Conservation (phyloP, 352 stramenopile genomes). For the Phytophthora pinifolia region DNA sequence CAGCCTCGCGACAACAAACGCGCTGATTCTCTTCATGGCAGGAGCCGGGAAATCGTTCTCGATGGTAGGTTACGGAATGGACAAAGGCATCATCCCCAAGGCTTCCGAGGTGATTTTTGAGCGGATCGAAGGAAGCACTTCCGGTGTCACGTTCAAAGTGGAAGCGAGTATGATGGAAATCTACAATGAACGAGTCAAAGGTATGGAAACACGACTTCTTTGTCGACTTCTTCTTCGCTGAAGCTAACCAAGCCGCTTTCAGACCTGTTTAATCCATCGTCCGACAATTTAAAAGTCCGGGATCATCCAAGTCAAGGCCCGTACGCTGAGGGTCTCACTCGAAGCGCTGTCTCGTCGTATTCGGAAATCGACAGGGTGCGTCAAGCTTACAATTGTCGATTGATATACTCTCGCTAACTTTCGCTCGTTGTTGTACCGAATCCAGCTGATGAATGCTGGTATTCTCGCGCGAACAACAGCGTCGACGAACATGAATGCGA, state of each 20-base stretch:
- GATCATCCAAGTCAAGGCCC: constrained; percentile 84
- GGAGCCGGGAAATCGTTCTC: constrained; percentile 85
- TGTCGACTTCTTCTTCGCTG: not conserved
- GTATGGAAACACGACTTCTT: constrained; percentile 15
- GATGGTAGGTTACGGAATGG: constrained; percentile 83
- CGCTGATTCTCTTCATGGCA: constrained; percentile 1
- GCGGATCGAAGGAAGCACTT: constrained; percentile 56
- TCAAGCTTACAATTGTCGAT: not conserved
- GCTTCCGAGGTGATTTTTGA: constrained; percentile 85
- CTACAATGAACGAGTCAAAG: constrained; percentile 90
- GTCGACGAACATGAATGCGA: constrained; percentile 88
- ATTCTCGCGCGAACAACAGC: constrained; percentile 82
- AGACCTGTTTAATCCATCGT: constrained; percentile 86
- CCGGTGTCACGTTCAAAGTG: constrained; percentile 73
- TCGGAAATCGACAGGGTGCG: constrained; percentile 73
- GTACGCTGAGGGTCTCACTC: constrained; percentile 81
- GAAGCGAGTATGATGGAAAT: constrained; percentile 91
- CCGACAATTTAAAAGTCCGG: constrained; percentile 87
- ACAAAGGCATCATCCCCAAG: constrained; percentile 85
- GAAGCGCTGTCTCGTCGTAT: constrained; percentile 79
- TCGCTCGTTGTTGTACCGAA: not conserved
- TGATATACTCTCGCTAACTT: not conserved
- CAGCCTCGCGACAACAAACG: too few species aligned
- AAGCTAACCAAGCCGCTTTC: constrained; percentile 2
- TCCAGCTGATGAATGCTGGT: constrained; percentile 81